Conservation (phyloP, 176 grass and related monocot species). For the Carex littledalei region DNA sequence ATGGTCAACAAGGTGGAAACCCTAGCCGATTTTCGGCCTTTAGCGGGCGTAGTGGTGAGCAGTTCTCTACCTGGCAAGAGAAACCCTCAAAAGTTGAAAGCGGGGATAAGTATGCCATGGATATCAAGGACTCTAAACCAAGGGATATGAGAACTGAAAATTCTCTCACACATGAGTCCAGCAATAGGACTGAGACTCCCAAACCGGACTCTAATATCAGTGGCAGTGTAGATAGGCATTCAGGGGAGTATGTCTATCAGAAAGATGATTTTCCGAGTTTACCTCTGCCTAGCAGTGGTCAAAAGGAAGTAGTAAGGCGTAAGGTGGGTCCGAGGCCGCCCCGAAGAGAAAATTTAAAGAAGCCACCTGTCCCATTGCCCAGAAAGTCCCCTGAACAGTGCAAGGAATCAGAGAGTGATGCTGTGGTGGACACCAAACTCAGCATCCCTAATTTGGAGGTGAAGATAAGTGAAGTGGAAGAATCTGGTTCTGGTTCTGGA, state of each 20-base stretch:
- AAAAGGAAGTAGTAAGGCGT: not conserved
- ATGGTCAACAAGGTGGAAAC: constrained; percentile 4
- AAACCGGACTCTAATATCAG: not conserved
- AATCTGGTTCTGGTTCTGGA: not conserved
- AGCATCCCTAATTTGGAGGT: not conserved
- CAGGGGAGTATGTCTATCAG: not conserved
- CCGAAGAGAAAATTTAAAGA: not conserved
- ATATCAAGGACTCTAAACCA: not conserved
- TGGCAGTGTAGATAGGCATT: not conserved
- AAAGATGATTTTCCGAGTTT: constrained; percentile 23
- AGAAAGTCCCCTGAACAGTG: not conserved
- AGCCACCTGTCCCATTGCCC: not conserved
- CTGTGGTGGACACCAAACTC: not conserved
- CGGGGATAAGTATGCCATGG: not conserved
- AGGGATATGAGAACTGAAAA: not conserved
- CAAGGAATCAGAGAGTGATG: not conserved
- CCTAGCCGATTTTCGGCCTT: constrained; percentile 26
- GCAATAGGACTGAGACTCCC: no score
- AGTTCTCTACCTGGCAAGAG: constrained; percentile 38
- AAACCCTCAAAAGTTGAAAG: constrained; percentile 40
- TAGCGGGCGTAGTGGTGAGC: constrained; percentile 21
- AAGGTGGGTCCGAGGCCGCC: not conserved
- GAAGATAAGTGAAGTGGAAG: not conserved
- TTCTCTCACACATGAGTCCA: not conserved
- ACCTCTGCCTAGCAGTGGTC: not conserved